Evolutionary conservation across 495 filamentous ascomycete species (phyloP).

Genomic region (Aspergillus kassunensis): DNA sequence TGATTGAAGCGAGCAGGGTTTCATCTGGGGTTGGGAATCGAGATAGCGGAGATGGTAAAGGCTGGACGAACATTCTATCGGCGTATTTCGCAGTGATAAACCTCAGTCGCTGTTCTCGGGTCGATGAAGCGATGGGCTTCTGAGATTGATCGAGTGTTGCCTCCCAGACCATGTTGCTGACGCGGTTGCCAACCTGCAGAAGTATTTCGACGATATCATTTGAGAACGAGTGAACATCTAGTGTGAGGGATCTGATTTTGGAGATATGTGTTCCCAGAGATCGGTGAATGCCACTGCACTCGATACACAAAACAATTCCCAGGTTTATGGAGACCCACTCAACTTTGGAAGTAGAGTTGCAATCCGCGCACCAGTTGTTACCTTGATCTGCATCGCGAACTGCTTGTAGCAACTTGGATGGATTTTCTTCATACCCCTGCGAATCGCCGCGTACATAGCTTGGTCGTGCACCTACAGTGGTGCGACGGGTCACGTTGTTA

Average conservation of each 20-base stretch:
- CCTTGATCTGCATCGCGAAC: constrained; percentile 88
- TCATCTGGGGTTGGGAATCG: constrained; percentile 81
- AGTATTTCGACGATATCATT: constrained; percentile 95
- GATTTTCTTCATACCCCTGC: constrained; percentile 73
- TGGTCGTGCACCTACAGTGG: constrained; percentile 87
- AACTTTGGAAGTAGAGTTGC: constrained; percentile 82
- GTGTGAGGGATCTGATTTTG: constrained; percentile 91
- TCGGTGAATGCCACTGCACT: constrained; percentile 96
- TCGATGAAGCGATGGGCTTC: constrained; percentile 72
- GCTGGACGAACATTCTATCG: constrained; percentile 74
- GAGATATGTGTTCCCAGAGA: constrained; percentile 97
- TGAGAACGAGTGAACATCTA: constrained; percentile 93
- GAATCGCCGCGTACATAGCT: constrained; percentile 61
- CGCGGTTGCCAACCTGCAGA: constrained; percentile 83
- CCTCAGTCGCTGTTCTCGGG: constrained; percentile 79
- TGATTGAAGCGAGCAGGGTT: constrained; percentile 86
- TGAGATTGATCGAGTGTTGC: constrained; percentile 66
- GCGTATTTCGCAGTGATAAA: constrained; percentile 97
- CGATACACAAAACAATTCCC: constrained; percentile 93
- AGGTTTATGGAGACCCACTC: constrained; percentile 99
- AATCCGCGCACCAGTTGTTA: constrained; percentile 94
- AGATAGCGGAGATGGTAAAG: constrained; percentile 69
- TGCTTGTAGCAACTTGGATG: constrained; percentile 77
- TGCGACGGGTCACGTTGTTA: constrained; percentile 67
- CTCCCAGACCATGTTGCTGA: constrained; percentile 97